Conservation (phyloP, 768 basidiomycete genomes). For the Agrocybe pediades region DNA sequence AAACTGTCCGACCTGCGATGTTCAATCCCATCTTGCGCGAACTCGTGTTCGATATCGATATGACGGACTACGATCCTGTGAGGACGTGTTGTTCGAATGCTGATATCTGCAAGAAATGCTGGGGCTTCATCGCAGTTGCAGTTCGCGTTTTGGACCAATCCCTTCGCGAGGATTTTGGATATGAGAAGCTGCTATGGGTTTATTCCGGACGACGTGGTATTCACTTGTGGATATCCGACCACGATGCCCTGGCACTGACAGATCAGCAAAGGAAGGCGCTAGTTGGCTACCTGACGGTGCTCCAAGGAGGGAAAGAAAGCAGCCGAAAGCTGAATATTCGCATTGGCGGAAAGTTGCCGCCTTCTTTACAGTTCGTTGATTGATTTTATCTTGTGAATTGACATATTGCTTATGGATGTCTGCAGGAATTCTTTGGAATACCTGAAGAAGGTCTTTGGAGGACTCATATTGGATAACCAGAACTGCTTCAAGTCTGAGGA, state of each 20-base stretch:
- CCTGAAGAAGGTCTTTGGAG: slow-evolving; percentile 59
- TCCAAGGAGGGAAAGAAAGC: slow-evolving; percentile 80
- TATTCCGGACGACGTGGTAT: slow-evolving; percentile 99
- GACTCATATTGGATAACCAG: slow-evolving; percentile 79
- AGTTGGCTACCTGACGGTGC: slow-evolving; percentile 84
- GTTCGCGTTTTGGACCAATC: slow-evolving; percentile 82
- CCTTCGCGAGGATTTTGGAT: slow-evolving; percentile 90
- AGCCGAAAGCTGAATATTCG: slow-evolving; percentile 82
- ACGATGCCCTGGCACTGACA: slow-evolving; percentile 83
- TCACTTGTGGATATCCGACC: slow-evolving; percentile 96
- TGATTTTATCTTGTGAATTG: not conserved
- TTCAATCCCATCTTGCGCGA: slow-evolving; percentile 83
- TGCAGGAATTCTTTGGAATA: slow-evolving; percentile 46
- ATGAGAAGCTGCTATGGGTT: slow-evolving; percentile 90
- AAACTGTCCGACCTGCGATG: slow-evolving; percentile 66
- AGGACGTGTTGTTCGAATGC: slow-evolving; percentile 94
- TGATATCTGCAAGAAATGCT: slow-evolving; percentile 89
- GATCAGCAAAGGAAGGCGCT: slow-evolving; percentile 89
- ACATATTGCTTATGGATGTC: not conserved
- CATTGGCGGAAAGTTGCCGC: slow-evolving; percentile 56
- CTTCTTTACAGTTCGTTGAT: slow-evolving; percentile 64
- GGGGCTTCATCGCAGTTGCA: slow-evolving; percentile 92
- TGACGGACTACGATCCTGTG: slow-evolving; percentile 98
- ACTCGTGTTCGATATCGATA: slow-evolving; percentile 99
- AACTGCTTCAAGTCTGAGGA: slow-evolving; percentile 73